Evolutionary conservation across 2,329 filamentous ascomycete species (phyloP).

Genomic region (Colletotrichum simmondsii): DNA sequence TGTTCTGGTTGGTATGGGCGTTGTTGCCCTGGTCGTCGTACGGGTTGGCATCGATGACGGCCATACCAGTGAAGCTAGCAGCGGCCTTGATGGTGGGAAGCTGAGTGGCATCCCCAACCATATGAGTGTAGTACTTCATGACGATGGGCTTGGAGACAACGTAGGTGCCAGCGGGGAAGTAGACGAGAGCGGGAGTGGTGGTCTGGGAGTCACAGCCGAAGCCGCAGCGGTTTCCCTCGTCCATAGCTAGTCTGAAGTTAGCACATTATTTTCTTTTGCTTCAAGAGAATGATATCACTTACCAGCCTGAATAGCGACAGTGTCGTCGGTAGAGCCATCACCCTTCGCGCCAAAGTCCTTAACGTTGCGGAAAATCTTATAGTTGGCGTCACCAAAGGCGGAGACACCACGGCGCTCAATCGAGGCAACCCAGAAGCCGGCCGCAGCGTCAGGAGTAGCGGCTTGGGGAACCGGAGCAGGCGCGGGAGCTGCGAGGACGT

Average conservation of each 20-base stretch:
- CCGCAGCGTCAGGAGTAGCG: conserved; percentile 41
- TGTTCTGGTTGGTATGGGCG: conserved; percentile 82
- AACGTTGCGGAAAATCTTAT: conserved; percentile 82
- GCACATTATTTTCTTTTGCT: background rate
- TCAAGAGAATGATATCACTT: background rate
- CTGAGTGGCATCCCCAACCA: conserved; percentile 82
- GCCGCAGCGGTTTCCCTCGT: conserved; percentile 82
- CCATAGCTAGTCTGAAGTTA: conserved; percentile 61
- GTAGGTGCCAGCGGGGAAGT: conserved; percentile 92
- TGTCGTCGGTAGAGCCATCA: conserved; percentile 81
- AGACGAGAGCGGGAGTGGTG: conserved; percentile 85
- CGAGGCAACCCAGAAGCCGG: conserved; percentile 77
- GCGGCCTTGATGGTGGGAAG: conserved; percentile 81
- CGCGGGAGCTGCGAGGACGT: conserved; percentile 46
- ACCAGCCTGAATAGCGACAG: conserved; percentile 83
- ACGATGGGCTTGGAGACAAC: conserved; percentile 81
- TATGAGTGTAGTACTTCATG: conserved; percentile 93
- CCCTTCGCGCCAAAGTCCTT: conserved; percentile 80
- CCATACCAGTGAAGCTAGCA: conserved; percentile 82
- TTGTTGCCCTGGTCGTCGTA: conserved; percentile 77
- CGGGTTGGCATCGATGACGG: conserved; percentile 88
- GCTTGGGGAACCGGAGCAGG: conserved; percentile 37
- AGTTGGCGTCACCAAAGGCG: conserved; percentile 69
- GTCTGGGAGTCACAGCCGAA: conserved; percentile 85
- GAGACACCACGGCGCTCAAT: conserved; percentile 77